phyloP scores from a whole-genome alignment of 495 filamentous ascomycete species.

The Sabuloglossum arenarium region DNA sequence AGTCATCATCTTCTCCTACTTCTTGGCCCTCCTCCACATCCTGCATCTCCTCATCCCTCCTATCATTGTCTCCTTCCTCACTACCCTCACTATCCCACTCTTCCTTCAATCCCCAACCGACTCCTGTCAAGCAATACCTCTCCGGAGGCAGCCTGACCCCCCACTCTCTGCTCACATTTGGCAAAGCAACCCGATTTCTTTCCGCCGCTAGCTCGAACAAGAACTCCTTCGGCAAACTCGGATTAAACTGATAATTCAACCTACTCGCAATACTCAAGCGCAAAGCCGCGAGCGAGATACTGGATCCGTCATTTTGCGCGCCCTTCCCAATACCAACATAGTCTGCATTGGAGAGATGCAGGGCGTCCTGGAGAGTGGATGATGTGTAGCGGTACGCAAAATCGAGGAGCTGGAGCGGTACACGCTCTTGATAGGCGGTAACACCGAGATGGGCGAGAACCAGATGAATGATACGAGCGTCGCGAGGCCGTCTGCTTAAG shows the following conservation, averaged over 20 bases:
- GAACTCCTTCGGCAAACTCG: conserved; percentile 62
- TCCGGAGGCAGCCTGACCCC: conserved; percentile 76
- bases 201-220: conserved; percentile 64
- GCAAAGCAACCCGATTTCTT: conserved; percentile 62
- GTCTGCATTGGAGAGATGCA: conserved; percentile 29
- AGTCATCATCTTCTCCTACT: conserved; percentile 20
- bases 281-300: conserved; percentile 33
- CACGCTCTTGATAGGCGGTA: conserved; percentile 76
- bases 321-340: conserved; percentile 13
- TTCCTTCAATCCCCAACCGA: conserved; percentile 64
- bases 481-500: conserved; percentile 57
- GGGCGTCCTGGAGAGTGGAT: conserved; percentile 30
- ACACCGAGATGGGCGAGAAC: conserved; percentile 76
- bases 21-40: conserved; percentile 20
- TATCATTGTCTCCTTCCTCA: conserved; percentile 33
- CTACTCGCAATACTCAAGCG: conserved; percentile 43
- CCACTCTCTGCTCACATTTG: conserved; percentile 53
- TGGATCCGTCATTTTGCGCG: conserved; percentile 16
- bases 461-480: conserved; percentile 79
- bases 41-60: conserved; percentile 10
- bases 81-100: conserved; percentile 35
- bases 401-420: conserved; percentile 85
- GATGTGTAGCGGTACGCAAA: conserved; percentile 77
- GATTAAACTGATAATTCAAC: conserved; percentile 41
- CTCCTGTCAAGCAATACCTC: conserved; percentile 74